Evolutionary conservation across 768 basidiomycete genomes (phyloP).

Genomic region (Phanerodontia chrysosporium): DNA sequence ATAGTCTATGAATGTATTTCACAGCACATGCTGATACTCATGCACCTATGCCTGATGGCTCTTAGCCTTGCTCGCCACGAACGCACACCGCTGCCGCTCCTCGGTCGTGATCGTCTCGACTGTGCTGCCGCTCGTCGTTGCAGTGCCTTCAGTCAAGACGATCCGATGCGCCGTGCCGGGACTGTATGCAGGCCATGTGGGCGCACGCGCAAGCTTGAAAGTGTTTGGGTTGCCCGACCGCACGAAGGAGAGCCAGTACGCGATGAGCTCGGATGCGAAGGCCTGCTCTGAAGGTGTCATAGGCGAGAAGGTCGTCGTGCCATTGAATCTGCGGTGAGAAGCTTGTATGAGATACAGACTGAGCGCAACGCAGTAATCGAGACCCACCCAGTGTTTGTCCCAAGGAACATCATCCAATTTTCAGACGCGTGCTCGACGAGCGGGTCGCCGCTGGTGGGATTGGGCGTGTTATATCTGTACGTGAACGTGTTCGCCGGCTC

Average conservation of each 20-base stretch:
- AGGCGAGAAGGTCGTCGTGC: conserved; percentile 45
- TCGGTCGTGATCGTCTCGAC: conserved; percentile 34
- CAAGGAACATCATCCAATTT: conserved; percentile 67
- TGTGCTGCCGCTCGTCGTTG: conserved; percentile 35
- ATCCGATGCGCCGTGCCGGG: conserved; percentile 32
- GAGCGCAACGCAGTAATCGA: not conserved
- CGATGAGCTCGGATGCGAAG: conserved; percentile 57
- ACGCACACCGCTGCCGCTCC: conserved; percentile 36
- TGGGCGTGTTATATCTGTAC: conserved; percentile 57
- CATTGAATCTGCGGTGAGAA: conserved; percentile 34
- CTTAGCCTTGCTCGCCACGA: conserved; percentile 31
- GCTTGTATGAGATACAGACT: not conserved
- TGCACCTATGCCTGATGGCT: conserved; percentile 23
- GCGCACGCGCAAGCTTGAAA: conserved; percentile 47
- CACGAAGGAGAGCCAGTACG: conserved; percentile 66
- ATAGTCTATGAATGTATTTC: not conserved
- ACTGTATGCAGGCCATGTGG: conserved; percentile 42
- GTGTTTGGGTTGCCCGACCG: conserved; percentile 53
- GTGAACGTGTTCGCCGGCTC: conserved; percentile 36
- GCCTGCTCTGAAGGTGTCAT: conserved; percentile 42
- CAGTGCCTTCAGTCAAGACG: conserved; percentile 39
- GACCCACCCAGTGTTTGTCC: conserved; percentile 54
- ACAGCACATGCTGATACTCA: not conserved
- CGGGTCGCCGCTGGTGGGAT: conserved; percentile 35
- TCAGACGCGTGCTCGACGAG: conserved; percentile 49